Conservation (phyloP, 305 asterid genomes). For the Petunia hybrid region DNA sequence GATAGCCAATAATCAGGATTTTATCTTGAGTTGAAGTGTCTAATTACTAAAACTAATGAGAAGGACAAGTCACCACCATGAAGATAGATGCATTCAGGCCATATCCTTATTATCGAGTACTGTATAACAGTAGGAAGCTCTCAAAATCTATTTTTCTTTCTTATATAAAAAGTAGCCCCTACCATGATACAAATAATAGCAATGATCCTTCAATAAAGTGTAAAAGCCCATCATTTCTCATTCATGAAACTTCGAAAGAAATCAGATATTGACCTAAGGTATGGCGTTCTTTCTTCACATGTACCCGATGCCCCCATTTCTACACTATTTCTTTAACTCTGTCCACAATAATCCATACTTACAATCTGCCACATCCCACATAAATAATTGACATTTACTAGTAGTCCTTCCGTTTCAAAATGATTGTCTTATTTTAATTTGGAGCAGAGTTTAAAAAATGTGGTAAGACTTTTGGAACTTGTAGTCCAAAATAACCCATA, state of each 20-base stretch:
- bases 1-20: background rate
- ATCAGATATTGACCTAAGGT: background rate
- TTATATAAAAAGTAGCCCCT: slow-evolving; percentile 34
- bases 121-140: slow-evolving; percentile 33
- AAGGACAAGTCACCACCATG: slow-evolving; percentile 45
- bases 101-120: slow-evolving; percentile 29
- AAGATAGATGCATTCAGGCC: slow-evolving; percentile 39
- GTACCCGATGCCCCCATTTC: background rate
- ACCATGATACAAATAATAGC: slow-evolving; percentile 30
- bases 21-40: slow-evolving; percentile 35
- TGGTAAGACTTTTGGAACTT: too few relatives aligned
- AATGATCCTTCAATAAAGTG: slow-evolving; percentile 42
- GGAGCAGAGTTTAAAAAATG: too few relatives aligned
- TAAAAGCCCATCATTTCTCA: slow-evolving; percentile 41
- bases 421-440: too few relatives aligned
- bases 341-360: background rate
- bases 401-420: background rate
- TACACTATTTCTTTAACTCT: background rate
- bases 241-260: slow-evolving; percentile 53
- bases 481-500: too few relatives aligned
- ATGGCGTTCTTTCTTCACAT: background rate
- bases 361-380: background rate
- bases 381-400: background rate
- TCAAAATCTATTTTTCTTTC: slow-evolving; percentile 33
- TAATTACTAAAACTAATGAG: slow-evolving; percentile 30